phyloP scores from a whole-genome alignment of 768 basidiomycete species.

The Zangia roseola region DNA sequence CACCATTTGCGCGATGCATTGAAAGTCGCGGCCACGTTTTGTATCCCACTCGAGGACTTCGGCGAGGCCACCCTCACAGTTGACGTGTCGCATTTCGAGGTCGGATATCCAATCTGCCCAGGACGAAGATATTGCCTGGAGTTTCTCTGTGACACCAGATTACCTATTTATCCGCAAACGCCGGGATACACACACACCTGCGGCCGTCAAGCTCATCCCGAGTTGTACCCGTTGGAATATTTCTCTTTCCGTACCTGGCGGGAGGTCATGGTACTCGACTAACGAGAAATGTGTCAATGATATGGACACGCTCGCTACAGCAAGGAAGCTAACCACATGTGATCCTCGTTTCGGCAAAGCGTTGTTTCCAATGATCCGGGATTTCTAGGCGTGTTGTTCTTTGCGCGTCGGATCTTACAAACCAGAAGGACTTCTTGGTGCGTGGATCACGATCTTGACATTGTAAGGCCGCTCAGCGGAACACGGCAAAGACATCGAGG shows the following conservation, averaged over 20 bases:
- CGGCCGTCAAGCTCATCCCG: constrained; percentile 70
- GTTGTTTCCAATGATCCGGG: constrained; percentile 48
- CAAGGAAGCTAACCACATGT: constrained; percentile 55
- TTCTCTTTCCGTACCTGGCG: constrained; percentile 63
- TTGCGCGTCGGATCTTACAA: constrained; percentile 47
- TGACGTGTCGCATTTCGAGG: constrained; percentile 56
- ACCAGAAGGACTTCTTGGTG: constrained; percentile 66
- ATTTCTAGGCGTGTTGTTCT: constrained; percentile 48
- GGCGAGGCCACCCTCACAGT: constrained; percentile 57
- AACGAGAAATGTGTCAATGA: background rate
- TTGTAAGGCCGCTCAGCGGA: constrained; percentile 15
- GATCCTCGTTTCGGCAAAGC: constrained; percentile 56
- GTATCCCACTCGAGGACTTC: constrained; percentile 59
- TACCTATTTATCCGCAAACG: background rate
- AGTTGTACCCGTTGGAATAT: constrained; percentile 83
- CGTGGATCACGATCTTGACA: constrained; percentile 51
- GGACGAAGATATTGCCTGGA: constrained; percentile 74
- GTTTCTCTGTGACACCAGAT: constrained; percentile 54
- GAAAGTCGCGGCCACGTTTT: constrained; percentile 73
- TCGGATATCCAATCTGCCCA: constrained; percentile 66
- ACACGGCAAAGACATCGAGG: constrained; percentile 1
- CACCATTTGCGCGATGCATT: constrained; percentile 67
- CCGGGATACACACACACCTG: constrained; percentile 43
- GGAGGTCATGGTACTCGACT: constrained; percentile 70
- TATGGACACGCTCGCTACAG: background rate